Evolutionary conservation across 768 basidiomycete species (phyloP).

Genomic region (Chlorophyllum brunneum): DNA sequence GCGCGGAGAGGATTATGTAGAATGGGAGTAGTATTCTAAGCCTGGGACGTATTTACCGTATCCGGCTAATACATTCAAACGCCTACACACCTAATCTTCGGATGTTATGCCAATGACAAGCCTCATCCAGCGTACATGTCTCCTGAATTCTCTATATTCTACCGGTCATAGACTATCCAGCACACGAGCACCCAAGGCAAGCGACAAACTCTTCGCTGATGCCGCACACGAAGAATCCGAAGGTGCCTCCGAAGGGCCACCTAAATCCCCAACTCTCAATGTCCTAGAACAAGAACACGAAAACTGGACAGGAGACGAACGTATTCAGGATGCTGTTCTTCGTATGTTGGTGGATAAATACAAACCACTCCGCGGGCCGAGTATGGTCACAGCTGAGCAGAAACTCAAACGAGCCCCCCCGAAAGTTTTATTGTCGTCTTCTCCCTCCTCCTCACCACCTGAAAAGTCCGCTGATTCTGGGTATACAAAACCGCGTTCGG

Average conservation of each 20-base stretch:
- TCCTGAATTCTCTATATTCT: neutral
- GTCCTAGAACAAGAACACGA: slow-evolving; percentile 39
- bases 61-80: no score
- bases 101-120: neutral
- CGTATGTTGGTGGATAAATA: slow-evolving; percentile 88
- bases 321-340: slow-evolving; percentile 62
- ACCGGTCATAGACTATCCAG: neutral
- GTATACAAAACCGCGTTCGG: slow-evolving; percentile 17
- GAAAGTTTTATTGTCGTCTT: slow-evolving; percentile 15
- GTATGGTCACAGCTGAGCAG: slow-evolving; percentile 59
- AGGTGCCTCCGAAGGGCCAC: slow-evolving; percentile 15
- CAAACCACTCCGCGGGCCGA: slow-evolving; percentile 69
- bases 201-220: slow-evolving; percentile 64
- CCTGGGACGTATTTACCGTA: no score
- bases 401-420: slow-evolving; percentile 54
- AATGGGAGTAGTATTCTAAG: no score
- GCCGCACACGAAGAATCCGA: slow-evolving; percentile 52
- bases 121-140: neutral
- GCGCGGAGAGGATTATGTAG: no score
- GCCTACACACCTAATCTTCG: neutral
- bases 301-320: slow-evolving; percentile 81
- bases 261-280: slow-evolving; percentile 11
- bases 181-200: slow-evolving; percentile 39
- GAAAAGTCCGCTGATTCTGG: neutral
- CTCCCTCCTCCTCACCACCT: neutral